Percentiles rank a stretch among this genome's conserved stretches.
phyloP scores from a whole-genome alignment of 306 rosid genomes.

The Corylus americana region DNA sequence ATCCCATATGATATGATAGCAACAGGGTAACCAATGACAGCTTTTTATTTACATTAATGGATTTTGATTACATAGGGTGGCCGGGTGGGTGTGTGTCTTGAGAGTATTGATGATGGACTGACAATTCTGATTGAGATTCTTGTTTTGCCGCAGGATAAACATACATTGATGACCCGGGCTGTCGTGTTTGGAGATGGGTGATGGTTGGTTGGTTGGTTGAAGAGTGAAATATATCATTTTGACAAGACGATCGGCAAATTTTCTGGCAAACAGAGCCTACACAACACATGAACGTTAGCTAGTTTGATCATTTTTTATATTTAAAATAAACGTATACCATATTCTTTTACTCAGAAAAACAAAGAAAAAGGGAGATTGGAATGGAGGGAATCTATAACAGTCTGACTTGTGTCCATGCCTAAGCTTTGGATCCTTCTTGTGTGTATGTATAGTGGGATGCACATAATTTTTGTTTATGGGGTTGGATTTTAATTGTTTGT shows the following conservation, averaged over 20 bases:
- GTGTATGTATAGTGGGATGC: constrained; percentile 26
- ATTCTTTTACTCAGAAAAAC: constrained; percentile 40
- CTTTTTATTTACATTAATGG: background rate
- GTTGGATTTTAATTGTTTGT: constrained; percentile 32
- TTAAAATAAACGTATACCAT: constrained; percentile 27
- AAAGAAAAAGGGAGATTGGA: background rate
- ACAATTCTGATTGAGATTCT: constrained; percentile 20
- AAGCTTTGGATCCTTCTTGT: constrained; percentile 33
- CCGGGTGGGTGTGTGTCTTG: too few relatives aligned
- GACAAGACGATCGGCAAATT: background rate
- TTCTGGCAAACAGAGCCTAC: constrained; percentile 25
- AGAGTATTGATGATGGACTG: background rate
- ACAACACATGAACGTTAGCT: constrained; percentile 17
- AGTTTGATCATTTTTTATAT: constrained; percentile 13
- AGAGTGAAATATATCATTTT: background rate
- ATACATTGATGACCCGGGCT: constrained; percentile 31
- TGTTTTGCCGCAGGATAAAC: constrained; percentile 59
- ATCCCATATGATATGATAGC: background rate
- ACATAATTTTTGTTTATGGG: constrained; percentile 24
- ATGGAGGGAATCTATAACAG: constrained; percentile 10
- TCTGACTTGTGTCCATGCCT: constrained; percentile 18
- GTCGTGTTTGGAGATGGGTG: background rate
- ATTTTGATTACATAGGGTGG: background rate
- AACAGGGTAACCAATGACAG: background rate
- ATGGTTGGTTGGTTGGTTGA: background rate